Conservation (phyloP, 139 green algal species). For the Coelastrella sp. region DNA sequence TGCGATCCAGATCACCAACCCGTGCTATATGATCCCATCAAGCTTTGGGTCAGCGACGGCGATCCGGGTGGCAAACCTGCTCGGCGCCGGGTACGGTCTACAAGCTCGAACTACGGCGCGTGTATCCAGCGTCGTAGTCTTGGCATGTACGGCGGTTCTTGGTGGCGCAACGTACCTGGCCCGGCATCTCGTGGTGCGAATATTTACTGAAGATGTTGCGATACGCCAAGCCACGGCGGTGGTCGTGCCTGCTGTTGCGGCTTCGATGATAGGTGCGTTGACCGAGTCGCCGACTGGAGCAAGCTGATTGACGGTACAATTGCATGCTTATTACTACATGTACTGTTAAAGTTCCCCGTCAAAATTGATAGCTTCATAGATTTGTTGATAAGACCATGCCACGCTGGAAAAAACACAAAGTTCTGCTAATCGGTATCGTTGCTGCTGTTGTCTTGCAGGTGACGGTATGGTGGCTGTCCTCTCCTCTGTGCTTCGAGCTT, state of each 20-base stretch:
- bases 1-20: constrained; percentile 39
- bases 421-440: not conserved
- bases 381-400: no score
- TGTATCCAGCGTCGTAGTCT: not conserved
- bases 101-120: constrained; percentile 22
- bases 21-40: constrained; percentile 40
- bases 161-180: not conserved
- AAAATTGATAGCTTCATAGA: no score
- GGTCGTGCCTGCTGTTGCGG: constrained; percentile 23
- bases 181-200: constrained; percentile 1
- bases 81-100: not conserved
- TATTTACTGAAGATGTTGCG: not conserved
- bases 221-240: constrained; percentile 17
- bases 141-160: not conserved
- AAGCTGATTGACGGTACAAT: no score
- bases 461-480: constrained; percentile 45
- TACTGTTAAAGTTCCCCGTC: no score
- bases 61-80: constrained; percentile 38
- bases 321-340: no score
- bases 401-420: no score
- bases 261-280: constrained; percentile 27
- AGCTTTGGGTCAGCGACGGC: constrained; percentile 30
- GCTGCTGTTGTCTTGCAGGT: constrained; percentile 10
- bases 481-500: constrained; percentile 22
- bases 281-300: no score